Evolutionary conservation across 257 asterid genomes (phyloP), one percentile per base, ranked within the genome.

Genomic region (Salvia splendens): DNA sequence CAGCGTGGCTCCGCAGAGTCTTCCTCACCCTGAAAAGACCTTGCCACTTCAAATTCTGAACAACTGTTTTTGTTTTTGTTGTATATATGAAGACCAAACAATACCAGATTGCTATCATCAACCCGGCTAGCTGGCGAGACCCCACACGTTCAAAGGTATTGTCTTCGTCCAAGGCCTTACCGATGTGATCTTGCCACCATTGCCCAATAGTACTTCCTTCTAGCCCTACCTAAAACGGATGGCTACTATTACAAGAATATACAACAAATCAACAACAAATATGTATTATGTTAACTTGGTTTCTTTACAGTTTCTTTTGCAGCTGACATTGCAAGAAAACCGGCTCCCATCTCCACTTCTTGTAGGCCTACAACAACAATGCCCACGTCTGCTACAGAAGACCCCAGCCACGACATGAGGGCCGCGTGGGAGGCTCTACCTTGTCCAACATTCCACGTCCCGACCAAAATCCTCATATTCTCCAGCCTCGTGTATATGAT

Each of bases 321-420:
- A n/a, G 99, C 99, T 16, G 99, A 91, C 96, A 94, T 87, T 51
- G 97, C 99, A 40, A 94, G 97, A 76, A 94, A 94, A 16, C 99
- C 99, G 4, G 99, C 99, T 10, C 99, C 97, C 99, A 94, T 94
- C 75, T 91, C 99, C 61, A 94, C 97, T 81, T 94, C 99, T 75
- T 94, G 96, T 45, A 91, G 79, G 28, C 99, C 99, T n/a, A 94
- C 85, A 71, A 87, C 97, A 7, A 94, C 95, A 59, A 94, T 87
- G 40, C 77, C 93, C 12, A 91, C 96, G 73, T 88, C 96, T 17
- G 86, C 77, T 4, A 75, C 74, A 2, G 85, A 78, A 45, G 96
- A 88, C 40, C 96, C 93, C 12, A 94, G 70, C 99, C 97, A 94
- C n/a, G 95, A 73, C 80, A 64, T 75, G 49, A 91, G 89, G 47